These are phyloP conservation scores for Cladosporium cucumerinum DNA, from an alignment of 2,329 filamentous ascomycete species.

Conservation along the genomic window DNA sequence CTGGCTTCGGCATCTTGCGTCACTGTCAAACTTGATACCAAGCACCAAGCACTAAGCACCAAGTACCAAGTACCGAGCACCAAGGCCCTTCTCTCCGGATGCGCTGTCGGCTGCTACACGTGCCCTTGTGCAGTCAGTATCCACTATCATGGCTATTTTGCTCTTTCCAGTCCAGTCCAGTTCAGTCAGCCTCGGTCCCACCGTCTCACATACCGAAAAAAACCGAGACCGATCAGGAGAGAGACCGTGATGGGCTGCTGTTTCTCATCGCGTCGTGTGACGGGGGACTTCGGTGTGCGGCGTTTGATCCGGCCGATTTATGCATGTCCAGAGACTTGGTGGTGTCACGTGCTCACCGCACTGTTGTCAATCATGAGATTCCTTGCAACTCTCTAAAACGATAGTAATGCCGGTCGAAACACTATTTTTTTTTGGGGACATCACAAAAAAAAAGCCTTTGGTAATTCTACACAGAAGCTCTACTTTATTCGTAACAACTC, in stretches of 20 bases:
- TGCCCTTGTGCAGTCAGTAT: not conserved
- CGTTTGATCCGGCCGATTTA: not conserved
- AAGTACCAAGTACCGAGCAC: not conserved
- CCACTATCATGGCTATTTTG: not conserved
- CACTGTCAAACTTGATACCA: not conserved
- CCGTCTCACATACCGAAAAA: not conserved
- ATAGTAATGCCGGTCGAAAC: too few relatives aligned
- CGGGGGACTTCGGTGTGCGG: not conserved
- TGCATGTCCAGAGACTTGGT: not conserved
- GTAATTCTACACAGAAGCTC: conserved; percentile 16
- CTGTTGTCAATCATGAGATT: too few relatives aligned
- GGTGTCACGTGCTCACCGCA: not conserved
- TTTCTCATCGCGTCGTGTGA: not conserved
- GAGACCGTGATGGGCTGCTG: not conserved
- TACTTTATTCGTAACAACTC: conserved; percentile 15
- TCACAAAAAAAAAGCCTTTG: conserved; percentile 11
- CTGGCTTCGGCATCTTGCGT: not conserved
- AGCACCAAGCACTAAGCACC: conserved; percentile 4
- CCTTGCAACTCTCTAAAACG: too few relatives aligned
- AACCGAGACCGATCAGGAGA: not conserved
- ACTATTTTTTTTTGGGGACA: not conserved
- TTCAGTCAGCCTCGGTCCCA: not conserved
- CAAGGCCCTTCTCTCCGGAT: conserved; percentile 7
- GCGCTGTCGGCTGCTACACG: not conserved
- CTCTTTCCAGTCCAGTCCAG: too few relatives aligned